A percentile compares a stretch with the other conserved stretches of the same genome.
Evolutionary conservation across 1,284 basidiomycete genomes (phyloP).

Genomic region (Apiotrichum akiyoshidainum): DNA sequence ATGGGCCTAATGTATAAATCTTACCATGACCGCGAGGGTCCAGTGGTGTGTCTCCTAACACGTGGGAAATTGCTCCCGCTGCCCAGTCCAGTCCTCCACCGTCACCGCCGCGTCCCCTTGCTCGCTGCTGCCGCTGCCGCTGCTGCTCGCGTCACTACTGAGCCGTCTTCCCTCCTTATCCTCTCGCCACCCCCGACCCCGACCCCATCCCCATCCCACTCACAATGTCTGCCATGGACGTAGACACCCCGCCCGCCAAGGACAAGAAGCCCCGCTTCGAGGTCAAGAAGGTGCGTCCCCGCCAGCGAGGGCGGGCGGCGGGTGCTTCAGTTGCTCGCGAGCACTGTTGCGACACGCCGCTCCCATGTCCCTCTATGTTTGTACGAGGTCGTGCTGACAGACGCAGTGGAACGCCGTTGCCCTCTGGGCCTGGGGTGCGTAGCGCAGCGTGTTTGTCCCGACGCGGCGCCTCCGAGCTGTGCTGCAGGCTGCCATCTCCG

Average conservation of each 20-base stretch:
- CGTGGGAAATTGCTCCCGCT: too few species aligned
- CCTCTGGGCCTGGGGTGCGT: slow-evolving; percentile 88
- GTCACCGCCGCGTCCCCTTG: too few species aligned
- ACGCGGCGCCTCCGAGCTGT: slow-evolving; percentile 23
- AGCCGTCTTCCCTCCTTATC: too few species aligned
- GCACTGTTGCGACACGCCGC: neutral
- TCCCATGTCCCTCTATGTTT: slow-evolving; percentile 8
- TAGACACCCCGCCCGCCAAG: slow-evolving; percentile 53
- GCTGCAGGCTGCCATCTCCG: slow-evolving; percentile 12
- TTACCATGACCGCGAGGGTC: too few species aligned
- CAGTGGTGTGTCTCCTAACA: too few species aligned
- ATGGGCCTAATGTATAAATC: too few species aligned
- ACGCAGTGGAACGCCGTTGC: slow-evolving; percentile 91
- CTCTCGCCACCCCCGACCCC: neutral
- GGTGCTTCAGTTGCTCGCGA: slow-evolving; percentile 13
- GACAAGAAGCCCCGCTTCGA: slow-evolving; percentile 71
- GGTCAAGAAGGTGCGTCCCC: slow-evolving; percentile 77
- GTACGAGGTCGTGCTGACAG: slow-evolving; percentile 6
- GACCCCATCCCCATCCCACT: neutral
- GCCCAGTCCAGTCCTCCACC: too few species aligned
- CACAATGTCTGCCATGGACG: slow-evolving; percentile 47
- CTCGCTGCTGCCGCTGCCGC: too few species aligned
- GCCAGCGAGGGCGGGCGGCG: too few species aligned
- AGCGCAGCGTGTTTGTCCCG: too few species aligned
- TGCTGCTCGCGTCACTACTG: too few species aligned